phyloP scores from a whole-genome alignment of 2,329 filamentous ascomycete genomes.

The Beauveria brongniartii region DNA sequence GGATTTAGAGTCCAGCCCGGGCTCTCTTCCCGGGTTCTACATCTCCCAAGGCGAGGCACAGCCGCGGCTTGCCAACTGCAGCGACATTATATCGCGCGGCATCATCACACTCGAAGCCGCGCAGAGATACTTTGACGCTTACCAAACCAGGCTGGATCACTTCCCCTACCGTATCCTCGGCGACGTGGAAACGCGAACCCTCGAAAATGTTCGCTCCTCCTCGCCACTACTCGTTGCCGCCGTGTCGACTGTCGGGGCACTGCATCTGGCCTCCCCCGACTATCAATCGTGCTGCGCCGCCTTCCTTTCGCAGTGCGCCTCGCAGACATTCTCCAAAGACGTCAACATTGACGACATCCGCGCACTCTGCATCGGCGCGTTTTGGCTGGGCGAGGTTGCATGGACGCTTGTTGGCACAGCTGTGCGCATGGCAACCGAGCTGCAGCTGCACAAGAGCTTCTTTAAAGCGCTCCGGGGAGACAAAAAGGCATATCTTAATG shows the following conservation, averaged over 20 bases:
- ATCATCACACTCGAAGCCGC: slow-evolving; percentile 11
- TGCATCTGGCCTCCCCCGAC: slow-evolving; percentile 10
- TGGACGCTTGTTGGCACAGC: slow-evolving; percentile 54
- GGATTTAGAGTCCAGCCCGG: slow-evolving; percentile 5
- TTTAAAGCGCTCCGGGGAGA: slow-evolving; percentile 38
- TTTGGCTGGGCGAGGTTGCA: slow-evolving; percentile 54
- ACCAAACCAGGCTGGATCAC: slow-evolving; percentile 11
- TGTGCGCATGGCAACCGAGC: slow-evolving; percentile 48
- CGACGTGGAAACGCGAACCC: not conserved
- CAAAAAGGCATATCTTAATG: slow-evolving; percentile 41
- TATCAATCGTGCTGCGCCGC: slow-evolving; percentile 9
- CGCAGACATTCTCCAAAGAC: slow-evolving; percentile 18
- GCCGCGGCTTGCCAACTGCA: not conserved
- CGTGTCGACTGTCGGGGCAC: slow-evolving; percentile 11
- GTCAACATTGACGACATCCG: slow-evolving; percentile 51
- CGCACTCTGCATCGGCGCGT: slow-evolving; percentile 52
- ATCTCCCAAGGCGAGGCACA: slow-evolving; percentile 7
- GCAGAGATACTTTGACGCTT: slow-evolving; percentile 6
- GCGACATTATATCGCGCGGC: slow-evolving; percentile 7
- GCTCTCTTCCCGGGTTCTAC: slow-evolving; percentile 8
- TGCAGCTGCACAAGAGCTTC: slow-evolving; percentile 47
- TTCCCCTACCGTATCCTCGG: slow-evolving; percentile 11
- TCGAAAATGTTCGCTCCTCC: slow-evolving; percentile 4
- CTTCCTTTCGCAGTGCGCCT: slow-evolving; percentile 10
- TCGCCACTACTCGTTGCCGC: slow-evolving; percentile 12